phyloP scores from a whole-genome alignment of 306 rosid genomes.

The Cicer bijugum region DNA sequence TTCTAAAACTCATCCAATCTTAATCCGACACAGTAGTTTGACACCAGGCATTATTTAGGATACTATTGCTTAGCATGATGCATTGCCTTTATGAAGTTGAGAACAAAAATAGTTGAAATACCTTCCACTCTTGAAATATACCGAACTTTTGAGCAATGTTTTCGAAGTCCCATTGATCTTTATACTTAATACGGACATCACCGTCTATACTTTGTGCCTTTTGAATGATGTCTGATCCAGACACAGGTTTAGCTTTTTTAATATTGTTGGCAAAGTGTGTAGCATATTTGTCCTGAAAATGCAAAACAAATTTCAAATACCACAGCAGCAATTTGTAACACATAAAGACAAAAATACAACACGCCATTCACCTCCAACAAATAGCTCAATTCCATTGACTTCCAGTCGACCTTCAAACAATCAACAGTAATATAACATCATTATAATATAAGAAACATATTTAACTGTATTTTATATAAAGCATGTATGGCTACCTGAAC shows the following conservation, averaged over 20 bases:
- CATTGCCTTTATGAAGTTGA: slow-evolving; percentile 17
- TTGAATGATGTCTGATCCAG: slow-evolving; percentile 70
- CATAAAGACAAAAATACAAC: slow-evolving; percentile 30
- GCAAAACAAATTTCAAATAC: slow-evolving; percentile 38
- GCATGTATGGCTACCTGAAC: slow-evolving; percentile 57
- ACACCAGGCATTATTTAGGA: slow-evolving; percentile 23
- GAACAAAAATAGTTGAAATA: slow-evolving; percentile 45
- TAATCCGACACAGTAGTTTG: not conserved
- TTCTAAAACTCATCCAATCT: slow-evolving; percentile 14
- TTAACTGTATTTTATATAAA: slow-evolving; percentile 26
- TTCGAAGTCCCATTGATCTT: slow-evolving; percentile 71
- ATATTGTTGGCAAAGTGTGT: slow-evolving; percentile 66
- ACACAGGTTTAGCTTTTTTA: slow-evolving; percentile 69
- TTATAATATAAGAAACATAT: slow-evolving; percentile 40
- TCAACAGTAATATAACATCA: slow-evolving; percentile 43
- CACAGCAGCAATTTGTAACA: slow-evolving; percentile 34
- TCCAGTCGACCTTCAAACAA: slow-evolving; percentile 78
- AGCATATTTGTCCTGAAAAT: slow-evolving; percentile 66
- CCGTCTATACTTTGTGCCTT: slow-evolving; percentile 73
- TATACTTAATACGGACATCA: slow-evolving; percentile 72
- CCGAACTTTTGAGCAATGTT: slow-evolving; percentile 80
- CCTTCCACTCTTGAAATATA: slow-evolving; percentile 98
- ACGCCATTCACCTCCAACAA: slow-evolving; percentile 74
- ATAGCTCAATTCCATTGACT: slow-evolving; percentile 85
- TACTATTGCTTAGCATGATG: not conserved